Base-by-base conservation (phyloP, 805 yeast species). In the Saccharomyces eubayanus region DNA sequence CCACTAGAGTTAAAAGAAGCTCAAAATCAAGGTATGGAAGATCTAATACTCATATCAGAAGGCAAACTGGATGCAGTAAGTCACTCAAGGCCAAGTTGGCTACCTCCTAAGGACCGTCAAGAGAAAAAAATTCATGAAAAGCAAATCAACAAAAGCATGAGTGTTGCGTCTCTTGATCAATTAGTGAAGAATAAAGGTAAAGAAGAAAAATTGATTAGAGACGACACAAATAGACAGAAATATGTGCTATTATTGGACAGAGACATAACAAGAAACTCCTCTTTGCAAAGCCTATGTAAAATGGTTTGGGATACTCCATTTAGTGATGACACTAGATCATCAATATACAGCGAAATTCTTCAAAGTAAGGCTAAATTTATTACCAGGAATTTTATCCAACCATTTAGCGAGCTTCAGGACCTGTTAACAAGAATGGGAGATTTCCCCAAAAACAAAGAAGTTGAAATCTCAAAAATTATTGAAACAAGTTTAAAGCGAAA, bases 61-160 rank as follows among this genome's bases (percentile, higher is more conserved):
- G 86, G 84, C 61, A 85, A 85, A 59, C 64, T 82, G 40, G 75
- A 74, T 27, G 67, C 71, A 10, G 67, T 84, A 40, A 77, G 84
- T 51, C 81, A 80, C 47, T 78, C 89, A 0, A 74, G 91, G 59
- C 91, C 91, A 2, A 77, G 82, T 50, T 82, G 88, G 79, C 66
- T 84, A 47, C 91, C 91, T 5, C 89, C 89, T 5, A 85, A 85
- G 64, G 72, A 74, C 43, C 62, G 70, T 3, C 65, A 62, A 11
- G 91, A 85, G 61, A 76, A 76, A 46, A 64, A 71, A 31, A 74
- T 74, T 53, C 91, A 85, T 62, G 83, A 82, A 59, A 73, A 70
- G 49, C 83, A 84, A 62, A 76, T 84, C 53, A 70, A 75, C 48
- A 73, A 72, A 54, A 64, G 65, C 10, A 58, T 69, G n/a, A 63